Evolutionary conservation across 2,329 filamentous ascomycete genomes (phyloP).

Genomic region (Knoxdaviesia capensis): DNA sequence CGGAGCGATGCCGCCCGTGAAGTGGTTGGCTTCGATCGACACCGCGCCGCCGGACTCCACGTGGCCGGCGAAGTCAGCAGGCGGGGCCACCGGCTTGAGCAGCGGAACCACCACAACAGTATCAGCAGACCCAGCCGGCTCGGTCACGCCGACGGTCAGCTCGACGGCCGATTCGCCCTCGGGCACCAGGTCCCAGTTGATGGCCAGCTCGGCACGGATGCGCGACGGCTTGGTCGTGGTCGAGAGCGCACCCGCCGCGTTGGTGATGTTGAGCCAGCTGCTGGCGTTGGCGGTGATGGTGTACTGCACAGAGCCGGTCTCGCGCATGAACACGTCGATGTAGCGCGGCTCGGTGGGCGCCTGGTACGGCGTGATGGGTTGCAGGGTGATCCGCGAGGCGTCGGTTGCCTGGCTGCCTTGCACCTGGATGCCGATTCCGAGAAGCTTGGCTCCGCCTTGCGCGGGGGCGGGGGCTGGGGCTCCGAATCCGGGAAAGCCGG

Average conservation of each 20-base stretch:
- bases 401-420: no score
- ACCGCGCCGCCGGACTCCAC: conserved; percentile 10
- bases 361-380: no score
- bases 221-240: background rate
- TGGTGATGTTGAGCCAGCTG: no score
- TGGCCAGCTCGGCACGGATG: background rate
- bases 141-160: background rate
- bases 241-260: background rate
- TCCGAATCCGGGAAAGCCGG: no score
- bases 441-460: no score
- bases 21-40: conserved; percentile 12
- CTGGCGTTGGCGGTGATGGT: no score
- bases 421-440: conserved; percentile 7
- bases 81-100: conserved; percentile 2
- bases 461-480: no score
- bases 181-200: conserved; percentile 1
- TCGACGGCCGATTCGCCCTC: background rate
- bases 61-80: conserved; percentile 10
- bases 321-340: no score
- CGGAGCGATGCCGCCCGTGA: conserved; percentile 1
- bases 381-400: no score
- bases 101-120: background rate
- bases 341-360: no score
- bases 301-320: no score
- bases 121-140: background rate